Base-by-base conservation (phyloP, 2,329 filamentous ascomycete species). In the Trichophyton mentagrophytes region DNA sequence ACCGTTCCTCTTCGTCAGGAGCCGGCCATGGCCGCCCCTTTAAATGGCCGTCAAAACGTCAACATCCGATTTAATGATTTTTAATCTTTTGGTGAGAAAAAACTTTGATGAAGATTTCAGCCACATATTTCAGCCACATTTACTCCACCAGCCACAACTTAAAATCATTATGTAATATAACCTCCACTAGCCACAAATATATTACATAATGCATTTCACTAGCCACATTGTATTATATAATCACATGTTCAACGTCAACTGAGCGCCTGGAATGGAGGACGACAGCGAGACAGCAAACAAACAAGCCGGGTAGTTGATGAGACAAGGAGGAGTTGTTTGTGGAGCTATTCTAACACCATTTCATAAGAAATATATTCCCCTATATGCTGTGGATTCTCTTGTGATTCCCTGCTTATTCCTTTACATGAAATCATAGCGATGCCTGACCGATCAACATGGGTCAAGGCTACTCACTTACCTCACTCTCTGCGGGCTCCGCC, bases 391-490 rank as follows among this genome's bases (percentile, higher is more conserved):
- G 49, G 20, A 17, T 36, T 8, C 17, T 7, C 27, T 9, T 27
- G 15, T 27, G 33, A 15, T 3, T 4, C 33, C 49, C 33, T n/a
- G 13, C 15, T 55, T 36, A 36, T n/a, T 9, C n/a, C n/a, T 55
- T 55, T 27, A 55, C 13, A 49, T 55, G 49, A 55, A 17, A 36
- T 36, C 27, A 42, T 57, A 49, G 57, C 44, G 13, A 59, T 59
- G 57, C 27, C 49, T 58, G 49, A 36, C n/a, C 60, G 40, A 22
- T 66, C 71, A 77, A 62, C 67, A 99, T 99, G 93, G 93, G 93
- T 66, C 93, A 99, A 81, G 91, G 90, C 66, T 96, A 96, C 77
- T 96, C 92, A 64, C 84, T 95, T 68, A 89, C 90, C 60, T 91
- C 90, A 70, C 88, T 95, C 65, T 93, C 90, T 60, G 89, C 90